Conservation (phyloP, 2,329 filamentous ascomycete species). For the Ophiognomonia clavigignenti-juglandacearum region DNA sequence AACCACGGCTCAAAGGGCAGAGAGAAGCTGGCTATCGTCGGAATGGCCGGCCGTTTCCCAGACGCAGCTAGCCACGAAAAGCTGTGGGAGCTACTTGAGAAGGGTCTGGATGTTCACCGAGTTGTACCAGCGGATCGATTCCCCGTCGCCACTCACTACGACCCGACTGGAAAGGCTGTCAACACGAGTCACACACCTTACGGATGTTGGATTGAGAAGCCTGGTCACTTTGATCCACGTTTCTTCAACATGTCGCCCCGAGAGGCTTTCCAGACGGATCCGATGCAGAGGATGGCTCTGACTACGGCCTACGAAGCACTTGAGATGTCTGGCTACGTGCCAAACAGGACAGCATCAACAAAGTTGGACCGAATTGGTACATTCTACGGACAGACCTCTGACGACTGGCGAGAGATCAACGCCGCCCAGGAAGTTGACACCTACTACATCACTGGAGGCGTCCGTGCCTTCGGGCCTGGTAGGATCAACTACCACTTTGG, state of each 20-base stretch:
- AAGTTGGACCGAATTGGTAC: conserved; percentile 60
- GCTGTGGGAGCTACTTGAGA: conserved; percentile 70
- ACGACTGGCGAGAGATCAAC: conserved; percentile 75
- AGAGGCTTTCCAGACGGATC: conserved; percentile 75
- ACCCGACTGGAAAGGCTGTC: conserved; percentile 65
- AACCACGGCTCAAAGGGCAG: conserved; percentile 43
- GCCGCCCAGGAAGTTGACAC: conserved; percentile 65
- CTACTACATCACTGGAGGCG: conserved; percentile 41
- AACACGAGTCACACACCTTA: conserved; percentile 75
- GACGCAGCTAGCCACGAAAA: conserved; percentile 66
- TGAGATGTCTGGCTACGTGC: conserved; percentile 74
- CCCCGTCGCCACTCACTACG: conserved; percentile 64
- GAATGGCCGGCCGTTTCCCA: conserved; percentile 74
- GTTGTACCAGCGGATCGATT: conserved; percentile 68
- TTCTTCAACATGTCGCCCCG: conserved; percentile 87
- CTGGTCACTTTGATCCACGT: conserved; percentile 72
- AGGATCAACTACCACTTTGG: conserved; percentile 75
- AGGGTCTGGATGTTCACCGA: conserved; percentile 70
- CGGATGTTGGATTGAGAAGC: conserved; percentile 70
- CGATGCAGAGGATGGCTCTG: conserved; percentile 72
- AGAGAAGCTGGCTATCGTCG: conserved; percentile 79
- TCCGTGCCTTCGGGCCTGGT: conserved; percentile 41
- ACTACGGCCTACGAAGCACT: conserved; percentile 77
- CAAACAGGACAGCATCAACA: conserved; percentile 68
- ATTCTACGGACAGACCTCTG: conserved; percentile 70